Base-by-base conservation (phyloP, 352 stramenopile genomes). In the Phytophthora sp. region DNA sequence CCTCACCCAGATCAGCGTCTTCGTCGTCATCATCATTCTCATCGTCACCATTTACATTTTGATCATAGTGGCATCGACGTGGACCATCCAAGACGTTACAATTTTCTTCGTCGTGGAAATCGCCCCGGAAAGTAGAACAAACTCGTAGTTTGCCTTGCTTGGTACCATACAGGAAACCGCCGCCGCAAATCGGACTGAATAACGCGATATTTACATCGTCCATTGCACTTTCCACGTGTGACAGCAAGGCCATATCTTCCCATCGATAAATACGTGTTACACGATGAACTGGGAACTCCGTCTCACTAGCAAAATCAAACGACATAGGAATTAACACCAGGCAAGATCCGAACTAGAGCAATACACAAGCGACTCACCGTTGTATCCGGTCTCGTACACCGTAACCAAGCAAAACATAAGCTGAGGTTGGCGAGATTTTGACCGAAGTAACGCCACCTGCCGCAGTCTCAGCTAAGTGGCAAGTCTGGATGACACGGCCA, bases 131-230 rank as follows among this genome's bases (percentile, higher is more conserved):
- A 1, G 78, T 89, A 60, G 71, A 88, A 63, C 85, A 95, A 9
- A 99, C 84, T 46, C 96, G 80, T 8, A 99, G 83, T 61, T 97
- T 94, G 29, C 97, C 97, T 70, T 99, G 95, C 56, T 98, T 99
- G 15, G 97, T 99, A 46, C 97, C 97, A 76, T 99, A 99, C n/a
- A 99, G 84, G 71, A 99, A 98, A 3, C 97, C 97, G 53, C 95
- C 86, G 18, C 97, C 97, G 46, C 93, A 96, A 57, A 98, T 91
- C 7, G 97, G 97, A 80, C 98, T 98, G 74, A 99, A 99, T 31
- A 98, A 73, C 44, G 97, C 96, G 79, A 99, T 99, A 74, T 99
- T 99, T 29, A 99, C 96, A 81, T 99, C 97, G 69, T 99, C 97
- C 35, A 98, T 88, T 30, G 87, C 86, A 35, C 84, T 93, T 56